A percentile compares a stretch with the other conserved stretches of the same genome.
Evolutionary conservation across 148 eudicot genomes (phyloP).

Genomic region (Agrostemma githago): DNA sequence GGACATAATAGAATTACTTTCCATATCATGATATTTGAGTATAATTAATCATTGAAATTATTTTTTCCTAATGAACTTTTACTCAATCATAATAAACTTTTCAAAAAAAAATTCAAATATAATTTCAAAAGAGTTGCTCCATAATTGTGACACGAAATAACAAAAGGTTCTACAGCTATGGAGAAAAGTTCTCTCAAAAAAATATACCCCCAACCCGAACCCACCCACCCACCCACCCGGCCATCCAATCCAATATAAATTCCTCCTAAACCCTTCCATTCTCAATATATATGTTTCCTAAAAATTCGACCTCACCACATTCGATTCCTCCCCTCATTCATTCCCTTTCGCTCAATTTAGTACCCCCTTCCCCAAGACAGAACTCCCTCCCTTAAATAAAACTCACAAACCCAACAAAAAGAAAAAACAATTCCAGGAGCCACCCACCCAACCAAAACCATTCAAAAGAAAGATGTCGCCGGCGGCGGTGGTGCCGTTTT

Average conservation of each 20-base stretch:
- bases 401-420: background rate
- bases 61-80: too few species aligned
- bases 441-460: background rate
- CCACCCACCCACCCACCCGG: too few species aligned
- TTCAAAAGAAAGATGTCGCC: constrained; percentile 41
- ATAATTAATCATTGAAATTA: too few species aligned
- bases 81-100: too few species aligned
- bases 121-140: too few species aligned
- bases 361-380: background rate
- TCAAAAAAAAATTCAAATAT: too few species aligned
- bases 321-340: background rate
- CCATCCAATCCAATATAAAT: constrained; percentile 11
- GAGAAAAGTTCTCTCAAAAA: background rate
- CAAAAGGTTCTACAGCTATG: background rate
- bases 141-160: constrained; percentile 11
- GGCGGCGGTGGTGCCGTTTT: constrained; percentile 30
- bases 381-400: background rate
- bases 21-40: too few species aligned
- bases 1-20: too few species aligned
- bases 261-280: constrained; percentile 19
- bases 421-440: background rate
- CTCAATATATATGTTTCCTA: background rate
- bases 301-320: background rate
- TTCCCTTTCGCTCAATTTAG: too few species aligned
- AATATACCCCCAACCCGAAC: too few species aligned